These are phyloP conservation scores for Caryocar brasiliense DNA, from an alignment of 441 rosid species.

Conservation along the genomic window DNA sequence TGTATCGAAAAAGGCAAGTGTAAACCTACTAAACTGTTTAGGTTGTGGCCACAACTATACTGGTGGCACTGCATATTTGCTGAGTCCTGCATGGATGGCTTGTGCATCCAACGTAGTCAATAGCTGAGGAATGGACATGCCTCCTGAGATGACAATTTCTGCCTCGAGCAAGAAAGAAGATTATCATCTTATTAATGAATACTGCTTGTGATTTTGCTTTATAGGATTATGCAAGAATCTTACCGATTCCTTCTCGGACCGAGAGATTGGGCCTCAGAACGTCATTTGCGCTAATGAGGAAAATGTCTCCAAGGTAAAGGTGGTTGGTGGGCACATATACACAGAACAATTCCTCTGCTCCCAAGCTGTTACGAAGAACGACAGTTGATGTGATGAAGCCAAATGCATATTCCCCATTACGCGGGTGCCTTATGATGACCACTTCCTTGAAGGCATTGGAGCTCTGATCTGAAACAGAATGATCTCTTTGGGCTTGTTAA, in stretches of 20 bases:
- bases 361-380: constrained; percentile 36
- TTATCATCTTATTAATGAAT: neutral
- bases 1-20: neutral
- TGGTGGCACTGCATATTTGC: constrained; percentile 22
- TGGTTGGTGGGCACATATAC: constrained; percentile 89
- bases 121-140: constrained; percentile 44
- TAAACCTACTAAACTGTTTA: neutral
- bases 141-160: constrained; percentile 54
- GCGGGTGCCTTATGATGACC: constrained; percentile 62
- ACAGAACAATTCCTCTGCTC: constrained; percentile 46
- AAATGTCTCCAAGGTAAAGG: constrained; percentile 88
- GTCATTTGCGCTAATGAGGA: constrained; percentile 70
- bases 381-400: constrained; percentile 62
- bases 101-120: constrained; percentile 32
- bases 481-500: neutral
- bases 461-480: constrained; percentile 39
- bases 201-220: neutral
- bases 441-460: constrained; percentile 66
- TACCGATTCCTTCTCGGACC: constrained; percentile 96
- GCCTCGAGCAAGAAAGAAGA: constrained; percentile 6
- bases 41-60: constrained; percentile 9
- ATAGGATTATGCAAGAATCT: constrained; percentile 28
- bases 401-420: constrained; percentile 56
- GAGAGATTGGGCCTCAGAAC: constrained; percentile 92
- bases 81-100: constrained; percentile 18